Base-by-base conservation (phyloP, 2,329 filamentous ascomycete genomes). In the Aureobasidium sp. region DNA sequence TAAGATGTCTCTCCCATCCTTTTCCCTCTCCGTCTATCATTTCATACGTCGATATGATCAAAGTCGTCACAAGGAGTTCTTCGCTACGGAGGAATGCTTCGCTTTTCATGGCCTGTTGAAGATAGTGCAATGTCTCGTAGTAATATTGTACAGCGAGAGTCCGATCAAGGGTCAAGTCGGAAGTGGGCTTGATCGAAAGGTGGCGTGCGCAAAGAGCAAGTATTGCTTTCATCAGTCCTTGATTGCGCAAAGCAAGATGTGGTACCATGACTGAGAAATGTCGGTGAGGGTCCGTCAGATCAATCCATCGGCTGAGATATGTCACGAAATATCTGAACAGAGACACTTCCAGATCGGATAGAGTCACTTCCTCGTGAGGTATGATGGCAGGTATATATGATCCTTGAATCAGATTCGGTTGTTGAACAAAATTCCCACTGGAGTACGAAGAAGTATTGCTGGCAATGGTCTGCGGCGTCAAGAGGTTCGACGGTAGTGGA, bases 1-100 rank as follows among this genome's bases (percentile, higher is more conserved):
- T 76, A 0, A 83, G 68, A 58, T 83, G 80, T 3, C 77, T 66
- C 55, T 83, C 76, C 79, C 80, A 83, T 38, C 71, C 73, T 63
- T 74, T 57, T 17, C 73, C 72, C 8, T 73, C 74, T 2, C 73
- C 75, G 52, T 79, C 76, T n/a, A 82, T 74, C 79, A 83, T 83
- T 63, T 83, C 80, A 56, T 82, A 83, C 0, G 78, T 79, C 4
- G 77, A 80, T 35, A 83, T 78, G n/a, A 81, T 71, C 0, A 83
- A 66, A 0, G 78, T 74, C 0, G 79, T 83, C 0, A 76, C 74
- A 27, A 81, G 70, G 0, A 84, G 68, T 57, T 83, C 79, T 17
- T 72, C 71, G 21, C 76, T 80, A 22, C 71, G 72, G 1, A 74
- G 74, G 58, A 81, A 83, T 0, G 71, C 74, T 1, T 73, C 68